Evolutionary conservation across 2,329 filamentous ascomycete genomes (phyloP).

Genomic region (Ilyonectria robusta): DNA sequence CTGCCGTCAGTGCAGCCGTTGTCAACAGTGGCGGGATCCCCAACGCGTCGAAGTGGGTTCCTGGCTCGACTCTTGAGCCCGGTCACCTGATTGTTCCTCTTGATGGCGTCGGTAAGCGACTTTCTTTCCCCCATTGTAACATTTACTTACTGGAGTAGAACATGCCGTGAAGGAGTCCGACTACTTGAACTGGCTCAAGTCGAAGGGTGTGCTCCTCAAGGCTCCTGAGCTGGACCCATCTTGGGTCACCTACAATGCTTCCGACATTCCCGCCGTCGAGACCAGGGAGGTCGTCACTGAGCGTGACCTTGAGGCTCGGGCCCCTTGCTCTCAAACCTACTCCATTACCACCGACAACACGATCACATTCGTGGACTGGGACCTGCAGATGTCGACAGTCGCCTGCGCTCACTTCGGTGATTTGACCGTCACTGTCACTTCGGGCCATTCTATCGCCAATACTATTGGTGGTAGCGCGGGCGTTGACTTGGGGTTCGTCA

Average conservation of each 20-base stretch:
- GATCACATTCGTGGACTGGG: too few species aligned
- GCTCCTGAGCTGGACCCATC: neutral
- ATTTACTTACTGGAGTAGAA: neutral
- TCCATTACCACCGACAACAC: neutral
- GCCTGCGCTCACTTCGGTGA: too few species aligned
- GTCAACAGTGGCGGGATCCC: neutral
- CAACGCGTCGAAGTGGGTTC: neutral
- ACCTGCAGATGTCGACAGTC: too few species aligned
- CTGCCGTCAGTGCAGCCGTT: neutral
- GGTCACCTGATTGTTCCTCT: neutral
- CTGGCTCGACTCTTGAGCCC: neutral
- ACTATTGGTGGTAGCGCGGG: too few species aligned
- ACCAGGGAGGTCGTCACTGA: neutral
- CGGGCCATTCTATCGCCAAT: too few species aligned
- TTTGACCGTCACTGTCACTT: too few species aligned
- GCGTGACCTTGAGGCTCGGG: neutral
- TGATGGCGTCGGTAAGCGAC: neutral
- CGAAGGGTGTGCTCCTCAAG: neutral
- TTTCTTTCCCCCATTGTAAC: neutral
- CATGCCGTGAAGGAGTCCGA: neutral
- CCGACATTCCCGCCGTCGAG: neutral
- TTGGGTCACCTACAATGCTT: neutral
- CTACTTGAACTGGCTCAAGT: neutral
- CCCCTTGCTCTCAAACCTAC: conserved; percentile 4
- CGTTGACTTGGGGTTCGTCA: too few species aligned